Percentiles rank a stretch among this genome's conserved stretches.
phyloP scores from a whole-genome alignment of 2,329 filamentous ascomycete species.

The Aspergillus udagawae region DNA sequence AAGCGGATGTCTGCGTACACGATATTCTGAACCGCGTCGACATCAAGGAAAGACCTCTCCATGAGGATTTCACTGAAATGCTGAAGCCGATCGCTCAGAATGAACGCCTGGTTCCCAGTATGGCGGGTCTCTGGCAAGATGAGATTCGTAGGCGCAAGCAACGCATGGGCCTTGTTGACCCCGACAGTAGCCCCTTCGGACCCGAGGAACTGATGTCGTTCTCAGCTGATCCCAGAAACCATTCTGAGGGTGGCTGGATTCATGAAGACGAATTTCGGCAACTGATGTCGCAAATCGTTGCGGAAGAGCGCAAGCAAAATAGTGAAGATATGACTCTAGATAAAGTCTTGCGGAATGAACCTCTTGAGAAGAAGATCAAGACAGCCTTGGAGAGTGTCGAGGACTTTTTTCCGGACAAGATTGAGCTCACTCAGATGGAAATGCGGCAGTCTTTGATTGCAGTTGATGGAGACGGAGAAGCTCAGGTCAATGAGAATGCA shows the following conservation, averaged over 20 bases:
- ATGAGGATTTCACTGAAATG: slow-evolving; percentile 82
- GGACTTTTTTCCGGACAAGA: slow-evolving; percentile 72
- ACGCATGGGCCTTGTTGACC: slow-evolving; percentile 61
- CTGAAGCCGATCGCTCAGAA: slow-evolving; percentile 59
- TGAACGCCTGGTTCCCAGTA: slow-evolving; percentile 84
- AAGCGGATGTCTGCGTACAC: slow-evolving; percentile 84
- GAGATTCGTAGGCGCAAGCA: slow-evolving; percentile 76
- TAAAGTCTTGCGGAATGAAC: slow-evolving; percentile 56
- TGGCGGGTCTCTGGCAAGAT: slow-evolving; percentile 90
- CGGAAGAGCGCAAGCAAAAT: slow-evolving; percentile 55
- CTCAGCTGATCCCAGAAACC: slow-evolving; percentile 74
- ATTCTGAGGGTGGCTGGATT: slow-evolving; percentile 77
- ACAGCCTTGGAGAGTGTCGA: slow-evolving; percentile 80
- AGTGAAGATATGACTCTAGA: slow-evolving; percentile 55
- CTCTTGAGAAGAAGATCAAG: slow-evolving; percentile 59
- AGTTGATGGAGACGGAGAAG: slow-evolving; percentile 16
- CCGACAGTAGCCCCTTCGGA: slow-evolving; percentile 72
- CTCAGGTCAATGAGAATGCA: slow-evolving; percentile 63
- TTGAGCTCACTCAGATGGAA: slow-evolving; percentile 35
- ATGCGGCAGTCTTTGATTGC: slow-evolving; percentile 8
- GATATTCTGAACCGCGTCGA: slow-evolving; percentile 78
- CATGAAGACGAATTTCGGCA: slow-evolving; percentile 80
- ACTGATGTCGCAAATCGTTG: slow-evolving; percentile 60
- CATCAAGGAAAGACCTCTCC: slow-evolving; percentile 72
- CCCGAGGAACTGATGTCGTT: slow-evolving; percentile 80